Evolutionary conservation across 352 stramenopile genomes (phyloP).

Genomic region (Saprolegnia parasitica): DNA sequence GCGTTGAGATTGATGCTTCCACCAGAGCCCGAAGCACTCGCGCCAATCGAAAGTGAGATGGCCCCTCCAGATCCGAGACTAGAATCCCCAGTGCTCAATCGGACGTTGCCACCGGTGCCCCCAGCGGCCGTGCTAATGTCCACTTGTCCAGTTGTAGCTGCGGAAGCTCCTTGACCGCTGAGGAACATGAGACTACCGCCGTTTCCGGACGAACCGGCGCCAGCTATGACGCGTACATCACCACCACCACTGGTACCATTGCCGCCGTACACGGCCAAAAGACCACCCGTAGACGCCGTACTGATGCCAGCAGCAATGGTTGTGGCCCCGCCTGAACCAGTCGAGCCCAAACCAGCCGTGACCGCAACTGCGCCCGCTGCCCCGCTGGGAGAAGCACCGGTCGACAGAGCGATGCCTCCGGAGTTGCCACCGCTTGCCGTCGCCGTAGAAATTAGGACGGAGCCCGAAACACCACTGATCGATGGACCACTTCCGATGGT

Average conservation of each 20-base stretch:
- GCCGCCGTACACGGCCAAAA: constrained; percentile 32
- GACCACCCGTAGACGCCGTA: constrained; percentile 2
- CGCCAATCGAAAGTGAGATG: constrained; percentile 43
- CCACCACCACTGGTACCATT: constrained; percentile 72
- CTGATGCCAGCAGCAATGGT: not conserved
- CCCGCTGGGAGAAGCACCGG: constrained; percentile 30
- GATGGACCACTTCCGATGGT: constrained; percentile 7
- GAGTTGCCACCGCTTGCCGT: constrained; percentile 33
- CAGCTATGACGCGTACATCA: constrained; percentile 63
- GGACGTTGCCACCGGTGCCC: constrained; percentile 48
- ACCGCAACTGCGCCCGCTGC: constrained; percentile 33
- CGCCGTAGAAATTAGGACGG: constrained; percentile 25
- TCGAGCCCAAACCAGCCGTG: not conserved
- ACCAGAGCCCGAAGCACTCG: constrained; percentile 46
- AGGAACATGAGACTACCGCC: constrained; percentile 31
- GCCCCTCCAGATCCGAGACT: constrained; percentile 49
- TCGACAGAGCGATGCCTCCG: constrained; percentile 32
- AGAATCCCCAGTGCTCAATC: constrained; percentile 45
- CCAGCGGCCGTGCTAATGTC: constrained; percentile 16
- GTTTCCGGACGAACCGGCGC: constrained; percentile 35
- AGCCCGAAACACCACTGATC: constrained; percentile 2
- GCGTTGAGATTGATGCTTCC: constrained; percentile 3
- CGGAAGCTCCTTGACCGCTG: constrained; percentile 33
- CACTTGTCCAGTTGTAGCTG: constrained; percentile 32
- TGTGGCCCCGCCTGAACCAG: constrained; percentile 37